phyloP scores from a whole-genome alignment of 2,329 filamentous ascomycete species.

The Diatrype stigma region DNA sequence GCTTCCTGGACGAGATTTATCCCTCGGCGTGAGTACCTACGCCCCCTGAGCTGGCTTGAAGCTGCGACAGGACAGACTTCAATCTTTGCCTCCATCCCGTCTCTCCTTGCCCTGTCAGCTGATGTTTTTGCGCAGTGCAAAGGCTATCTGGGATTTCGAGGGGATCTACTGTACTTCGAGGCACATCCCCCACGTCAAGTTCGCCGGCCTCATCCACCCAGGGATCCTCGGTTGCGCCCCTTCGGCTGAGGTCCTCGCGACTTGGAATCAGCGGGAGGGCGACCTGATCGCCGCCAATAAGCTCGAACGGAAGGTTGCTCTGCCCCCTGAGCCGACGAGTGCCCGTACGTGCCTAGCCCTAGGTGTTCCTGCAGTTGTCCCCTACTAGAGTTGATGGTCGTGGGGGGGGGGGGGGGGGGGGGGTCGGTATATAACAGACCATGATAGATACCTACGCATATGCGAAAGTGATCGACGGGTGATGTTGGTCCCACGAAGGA shows the following conservation, averaged over 20 bases:
- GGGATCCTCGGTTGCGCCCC: conserved; percentile 90
- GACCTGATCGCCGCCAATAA: conserved; percentile 70
- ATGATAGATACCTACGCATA: no score
- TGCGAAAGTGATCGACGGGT: no score
- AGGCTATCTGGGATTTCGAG: conserved; percentile 57
- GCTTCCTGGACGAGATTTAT: conserved; percentile 84
- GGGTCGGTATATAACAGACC: no score
- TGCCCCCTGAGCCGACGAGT: conserved; percentile 68
- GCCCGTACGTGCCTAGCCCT: conserved; percentile 35
- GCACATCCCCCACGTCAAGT: conserved; percentile 83
- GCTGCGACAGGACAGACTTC: no score
- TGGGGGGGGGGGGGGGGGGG: no score
- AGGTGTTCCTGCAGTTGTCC: no score
- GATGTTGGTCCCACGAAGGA: no score
- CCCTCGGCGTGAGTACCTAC: conserved; percentile 70
- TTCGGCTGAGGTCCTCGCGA: conserved; percentile 68
- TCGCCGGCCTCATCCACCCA: conserved; percentile 85
- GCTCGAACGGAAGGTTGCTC: conserved; percentile 67
- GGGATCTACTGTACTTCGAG: conserved; percentile 60
- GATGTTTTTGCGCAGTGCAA: conserved; percentile 34
- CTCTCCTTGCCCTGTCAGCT: not conserved
- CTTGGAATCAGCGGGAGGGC: conserved; percentile 80
- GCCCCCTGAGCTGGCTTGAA: no score
- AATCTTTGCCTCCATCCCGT: not conserved
- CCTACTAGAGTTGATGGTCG: no score